phyloP scores from a whole-genome alignment of 169 alveolate species.

The Eimeria maxima region DNA sequence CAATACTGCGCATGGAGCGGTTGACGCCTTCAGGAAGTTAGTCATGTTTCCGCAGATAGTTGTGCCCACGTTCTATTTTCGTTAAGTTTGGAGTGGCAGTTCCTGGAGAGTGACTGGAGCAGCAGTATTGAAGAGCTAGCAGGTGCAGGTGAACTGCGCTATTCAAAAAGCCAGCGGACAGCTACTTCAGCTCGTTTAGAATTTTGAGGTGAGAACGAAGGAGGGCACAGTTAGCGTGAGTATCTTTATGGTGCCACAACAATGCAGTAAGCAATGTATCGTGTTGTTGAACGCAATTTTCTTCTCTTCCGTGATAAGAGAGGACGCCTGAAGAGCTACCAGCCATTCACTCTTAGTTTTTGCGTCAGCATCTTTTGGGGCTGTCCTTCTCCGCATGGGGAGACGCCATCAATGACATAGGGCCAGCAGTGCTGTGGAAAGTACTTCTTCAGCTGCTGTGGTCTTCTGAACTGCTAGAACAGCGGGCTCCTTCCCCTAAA shows the following conservation, averaged over 20 bases:
- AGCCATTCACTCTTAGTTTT: neutral
- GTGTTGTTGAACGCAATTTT: neutral
- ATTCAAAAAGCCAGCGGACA: neutral
- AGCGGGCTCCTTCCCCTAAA: neutral
- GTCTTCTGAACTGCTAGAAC: too few species aligned
- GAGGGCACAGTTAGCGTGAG: neutral
- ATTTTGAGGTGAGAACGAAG: neutral
- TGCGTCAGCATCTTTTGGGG: too few species aligned
- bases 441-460: neutral
- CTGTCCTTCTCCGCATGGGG: too few species aligned
- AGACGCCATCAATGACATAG: too few species aligned
- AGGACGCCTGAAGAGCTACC: neutral
- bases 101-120: too few species aligned
- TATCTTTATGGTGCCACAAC: neutral
- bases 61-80: too few species aligned
- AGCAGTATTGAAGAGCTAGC: too few species aligned
- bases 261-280: neutral
- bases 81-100: too few species aligned
- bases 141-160: too few species aligned
- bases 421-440: neutral
- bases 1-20: neutral
- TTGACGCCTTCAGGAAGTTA: neutral
- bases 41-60: too few species aligned
- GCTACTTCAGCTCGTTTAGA: neutral
- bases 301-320: neutral